Conservation (phyloP, 176 grass and related monocot species). For the Pontederia crassipes region DNA sequence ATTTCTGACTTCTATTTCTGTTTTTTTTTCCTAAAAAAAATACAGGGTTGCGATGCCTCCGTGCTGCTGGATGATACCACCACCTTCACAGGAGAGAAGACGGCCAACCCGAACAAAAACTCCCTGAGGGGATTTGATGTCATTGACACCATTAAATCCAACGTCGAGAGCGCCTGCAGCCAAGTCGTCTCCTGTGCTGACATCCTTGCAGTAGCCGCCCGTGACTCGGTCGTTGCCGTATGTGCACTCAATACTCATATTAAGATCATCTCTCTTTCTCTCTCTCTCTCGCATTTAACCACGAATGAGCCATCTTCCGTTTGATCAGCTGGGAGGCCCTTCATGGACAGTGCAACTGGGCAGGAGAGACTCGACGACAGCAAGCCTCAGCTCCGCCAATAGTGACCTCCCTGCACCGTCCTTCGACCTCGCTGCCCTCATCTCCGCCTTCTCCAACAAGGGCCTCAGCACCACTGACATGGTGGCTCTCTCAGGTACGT, state of each 20-base stretch:
- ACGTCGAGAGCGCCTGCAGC: neutral
- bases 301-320: neutral
- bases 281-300: neutral
- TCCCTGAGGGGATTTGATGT: conserved; percentile 4
- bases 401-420: neutral
- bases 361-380: neutral
- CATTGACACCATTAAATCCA: conserved; percentile 2
- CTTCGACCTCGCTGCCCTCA: conserved; percentile 2
- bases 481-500: neutral
- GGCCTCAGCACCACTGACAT: conserved; percentile 1
- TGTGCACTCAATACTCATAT: neutral
- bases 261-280: neutral
- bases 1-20: too few relatives aligned
- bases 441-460: neutral
- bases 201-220: neutral
- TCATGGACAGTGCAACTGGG: neutral
- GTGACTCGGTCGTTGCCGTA: neutral
- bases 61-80: conserved; percentile 3
- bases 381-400: neutral
- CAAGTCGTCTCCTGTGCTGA: neutral
- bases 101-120: neutral
- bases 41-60: neutral
- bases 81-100: conserved; percentile 8
- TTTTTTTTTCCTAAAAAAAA: neutral
- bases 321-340: neutral